Evolutionary conservation across 805 yeast species (phyloP).

Genomic region (Nakazawaea wyomingensis): DNA sequence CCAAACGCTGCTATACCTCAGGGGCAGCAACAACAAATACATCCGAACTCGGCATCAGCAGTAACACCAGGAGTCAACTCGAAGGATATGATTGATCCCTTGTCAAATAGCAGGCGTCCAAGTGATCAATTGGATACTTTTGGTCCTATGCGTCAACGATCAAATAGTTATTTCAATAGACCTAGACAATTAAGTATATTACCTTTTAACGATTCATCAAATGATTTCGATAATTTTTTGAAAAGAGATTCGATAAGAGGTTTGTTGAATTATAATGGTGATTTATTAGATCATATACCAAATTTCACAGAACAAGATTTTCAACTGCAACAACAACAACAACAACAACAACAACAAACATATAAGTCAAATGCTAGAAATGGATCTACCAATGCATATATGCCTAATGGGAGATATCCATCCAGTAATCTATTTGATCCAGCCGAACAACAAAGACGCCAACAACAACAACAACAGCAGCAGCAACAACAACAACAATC

Average conservation of each 20-base stretch:
- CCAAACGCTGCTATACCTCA: background rate
- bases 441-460: background rate
- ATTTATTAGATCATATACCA: constrained; percentile 23
- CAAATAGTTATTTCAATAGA: constrained; percentile 24
- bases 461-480: constrained; percentile 6
- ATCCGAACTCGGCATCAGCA: constrained; percentile 5
- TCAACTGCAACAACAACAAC: constrained; percentile 10
- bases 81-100: constrained; percentile 17
- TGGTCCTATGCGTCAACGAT: constrained; percentile 27
- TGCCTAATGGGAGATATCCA: constrained; percentile 1
- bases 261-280: constrained; percentile 23
- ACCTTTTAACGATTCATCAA: constrained; percentile 22
- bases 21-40: constrained; percentile 1
- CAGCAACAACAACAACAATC: constrained; percentile 10
- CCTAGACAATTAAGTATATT: constrained; percentile 25
- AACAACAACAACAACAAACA: constrained; percentile 4
- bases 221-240: constrained; percentile 30
- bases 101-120: constrained; percentile 32
- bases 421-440: constrained; percentile 7
- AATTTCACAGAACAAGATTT: constrained; percentile 18
- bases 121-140: constrained; percentile 48
- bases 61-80: too few relatives aligned
- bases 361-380: constrained; percentile 5
- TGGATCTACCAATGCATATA: constrained; percentile 6
- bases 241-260: constrained; percentile 29